phyloP scores from a whole-genome alignment of 116 monocot genomes.

The Dioscorea cayenensis region DNA sequence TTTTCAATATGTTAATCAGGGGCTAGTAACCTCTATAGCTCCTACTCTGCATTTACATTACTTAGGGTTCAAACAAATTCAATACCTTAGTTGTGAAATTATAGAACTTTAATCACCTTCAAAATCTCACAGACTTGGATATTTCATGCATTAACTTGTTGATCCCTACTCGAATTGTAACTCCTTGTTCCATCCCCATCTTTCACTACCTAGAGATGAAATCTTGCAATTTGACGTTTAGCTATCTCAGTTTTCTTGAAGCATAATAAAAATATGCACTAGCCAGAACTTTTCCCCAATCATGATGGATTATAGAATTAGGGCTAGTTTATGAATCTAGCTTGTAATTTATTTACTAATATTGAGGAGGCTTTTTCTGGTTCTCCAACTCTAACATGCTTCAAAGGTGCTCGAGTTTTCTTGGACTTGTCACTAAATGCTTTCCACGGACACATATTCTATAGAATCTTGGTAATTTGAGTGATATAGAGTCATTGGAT shows the following conservation, averaged over 20 bases:
- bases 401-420: constrained; percentile 35
- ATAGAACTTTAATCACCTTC: too few species aligned
- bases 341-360: constrained; percentile 38
- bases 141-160: background rate
- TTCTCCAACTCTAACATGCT: constrained; percentile 40
- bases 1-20: too few species aligned
- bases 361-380: constrained; percentile 21
- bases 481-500: constrained; percentile 49
- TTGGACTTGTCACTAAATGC: constrained; percentile 45
- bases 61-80: too few species aligned
- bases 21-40: too few species aligned
- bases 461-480: constrained; percentile 26
- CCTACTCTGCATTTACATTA: too few species aligned
- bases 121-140: too few species aligned
- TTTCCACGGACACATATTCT: constrained; percentile 35
- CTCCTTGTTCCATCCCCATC: background rate
- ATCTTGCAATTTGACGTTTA: background rate
- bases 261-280: background rate
- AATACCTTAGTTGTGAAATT: too few species aligned
- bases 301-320: constrained; percentile 51
- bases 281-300: constrained; percentile 50
- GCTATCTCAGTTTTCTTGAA: background rate
- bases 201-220: background rate
- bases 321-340: constrained; percentile 48
- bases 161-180: background rate